Base-by-base conservation (phyloP, 75 land plant species). In the Azolla pinnata region DNA sequence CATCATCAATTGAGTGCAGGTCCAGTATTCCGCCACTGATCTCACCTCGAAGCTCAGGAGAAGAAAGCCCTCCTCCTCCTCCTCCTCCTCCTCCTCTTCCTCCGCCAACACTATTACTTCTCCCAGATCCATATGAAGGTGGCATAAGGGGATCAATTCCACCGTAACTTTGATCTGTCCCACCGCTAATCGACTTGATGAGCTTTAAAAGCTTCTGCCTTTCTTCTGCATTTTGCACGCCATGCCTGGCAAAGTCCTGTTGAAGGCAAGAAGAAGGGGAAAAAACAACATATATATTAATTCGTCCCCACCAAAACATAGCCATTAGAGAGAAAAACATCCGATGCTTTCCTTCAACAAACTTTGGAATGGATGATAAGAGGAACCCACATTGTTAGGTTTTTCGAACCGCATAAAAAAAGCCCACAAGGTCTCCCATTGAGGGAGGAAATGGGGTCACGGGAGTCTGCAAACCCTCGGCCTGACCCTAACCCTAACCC, bases 1-100 rank as follows among this genome's bases (percentile, higher is more conserved):
- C 42, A 35, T 71, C 74, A 8, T 38, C 42, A 32, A 71, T 65
- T 26, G 74, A 49, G 42, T 71, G 74, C 20, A 71, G 48, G 34
- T 71, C 74, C 60, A 71, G 49, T 35, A 71, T 65, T 52, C 74
- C 74, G n/a, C 69, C 30, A 26, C 61, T 53, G 30, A 71, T 65
- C 49, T 71, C 74, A 38, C 74, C 74, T 31, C 74, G 54, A 38
- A 71, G 56, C 33, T 71, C 74, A 34, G 74, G 74, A 31, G 74
- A 71, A 56, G 64, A 65, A 28, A 71, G 51, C 18, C 72, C 61
- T 38, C 64, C 69, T 61, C 58, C 42, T 8, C 7, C 42, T 8
- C 14, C 42, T 38, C n/a, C n/a, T n/a, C n/a, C n/a, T n/a, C n/a
- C n/a, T n/a, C n/a, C n/a, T n/a, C n/a, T n/a, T n/a, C n/a, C n/a